Conservation (phyloP, 306 rosid species). For the Dryas octopetala region DNA sequence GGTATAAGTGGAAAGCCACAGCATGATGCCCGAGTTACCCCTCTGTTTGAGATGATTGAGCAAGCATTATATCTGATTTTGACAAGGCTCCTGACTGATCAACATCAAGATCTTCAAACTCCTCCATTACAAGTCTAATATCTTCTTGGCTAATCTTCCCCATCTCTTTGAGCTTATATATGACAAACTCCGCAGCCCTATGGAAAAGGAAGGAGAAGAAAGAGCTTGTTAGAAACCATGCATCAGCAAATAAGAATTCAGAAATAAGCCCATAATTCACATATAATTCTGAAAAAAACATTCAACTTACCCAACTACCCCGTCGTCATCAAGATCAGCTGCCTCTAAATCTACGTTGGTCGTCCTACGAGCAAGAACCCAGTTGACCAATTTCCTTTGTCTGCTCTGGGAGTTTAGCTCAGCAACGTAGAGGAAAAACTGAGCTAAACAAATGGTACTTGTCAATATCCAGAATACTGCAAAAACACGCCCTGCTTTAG, state of each 20-base stretch:
- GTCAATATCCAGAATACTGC: constrained; percentile 80
- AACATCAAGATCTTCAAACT: constrained; percentile 82
- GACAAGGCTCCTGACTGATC: constrained; percentile 86
- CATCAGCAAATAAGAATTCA: neutral
- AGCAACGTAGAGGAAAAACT: constrained; percentile 69
- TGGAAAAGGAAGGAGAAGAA: neutral
- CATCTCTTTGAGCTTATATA: constrained; percentile 87
- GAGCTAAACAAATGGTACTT: constrained; percentile 70
- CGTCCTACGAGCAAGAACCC: constrained; percentile 59
- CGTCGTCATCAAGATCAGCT: constrained; percentile 78
- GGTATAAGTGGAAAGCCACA: neutral
- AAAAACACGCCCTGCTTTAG: constrained; percentile 64
- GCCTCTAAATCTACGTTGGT: constrained; percentile 70
- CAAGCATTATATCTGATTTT: constrained; percentile 56
- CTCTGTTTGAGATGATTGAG: constrained; percentile 47
- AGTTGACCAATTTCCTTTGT: constrained; percentile 51
- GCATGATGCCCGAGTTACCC: constrained; percentile 1
- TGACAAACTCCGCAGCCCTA: constrained; percentile 75
- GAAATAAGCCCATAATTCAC: neutral
- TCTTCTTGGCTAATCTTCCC: constrained; percentile 84
- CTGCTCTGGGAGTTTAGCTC: constrained; percentile 69
- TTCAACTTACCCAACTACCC: constrained; percentile 65
- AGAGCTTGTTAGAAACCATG: neutral
- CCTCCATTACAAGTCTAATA: constrained; percentile 60
- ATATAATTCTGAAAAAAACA: neutral